These are phyloP conservation scores for Globisporangium alternatum DNA, from an alignment of 352 stramenopile genomes.

Conservation along the genomic window DNA sequence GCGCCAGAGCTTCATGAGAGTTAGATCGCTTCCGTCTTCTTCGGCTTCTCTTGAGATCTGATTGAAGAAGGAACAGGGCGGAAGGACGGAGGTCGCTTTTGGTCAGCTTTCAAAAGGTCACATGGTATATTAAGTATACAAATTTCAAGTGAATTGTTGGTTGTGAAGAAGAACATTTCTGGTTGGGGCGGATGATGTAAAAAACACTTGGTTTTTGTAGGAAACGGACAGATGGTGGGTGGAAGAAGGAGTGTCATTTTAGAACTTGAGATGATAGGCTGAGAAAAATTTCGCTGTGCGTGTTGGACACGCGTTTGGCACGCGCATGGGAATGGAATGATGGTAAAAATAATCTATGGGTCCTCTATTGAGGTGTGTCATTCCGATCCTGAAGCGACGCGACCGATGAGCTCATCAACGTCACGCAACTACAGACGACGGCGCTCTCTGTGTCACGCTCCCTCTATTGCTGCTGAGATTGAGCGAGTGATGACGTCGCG, in stretches of 20 bases:
- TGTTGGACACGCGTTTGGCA: constrained; percentile 15
- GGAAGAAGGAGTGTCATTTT: constrained; percentile 8
- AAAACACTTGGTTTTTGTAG: not conserved
- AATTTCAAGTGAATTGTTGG: not conserved
- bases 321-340: constrained; percentile 7
- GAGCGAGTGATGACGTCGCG: constrained; percentile 5
- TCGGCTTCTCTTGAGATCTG: constrained; percentile 19
- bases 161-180: not conserved
- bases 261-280: constrained; percentile 2
- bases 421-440: not conserved
- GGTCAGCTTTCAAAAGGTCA: not conserved
- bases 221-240: not conserved
- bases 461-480: not conserved
- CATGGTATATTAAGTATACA: not conserved
- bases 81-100: constrained; percentile 1
- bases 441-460: not conserved
- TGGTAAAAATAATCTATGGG: not conserved
- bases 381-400: constrained; percentile 15
- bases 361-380: constrained; percentile 8
- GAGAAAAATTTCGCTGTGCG: not conserved
- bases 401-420: not conserved
- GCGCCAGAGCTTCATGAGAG: constrained; percentile 72
- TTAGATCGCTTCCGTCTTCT: constrained; percentile 28
- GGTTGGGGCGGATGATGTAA: not conserved
- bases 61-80: constrained; percentile 12